A percentile compares a stretch with the other conserved stretches of the same genome.
Evolutionary conservation across 2,329 filamentous ascomycete species (phyloP).

Genomic region (Aspergillus aculeatus): DNA sequence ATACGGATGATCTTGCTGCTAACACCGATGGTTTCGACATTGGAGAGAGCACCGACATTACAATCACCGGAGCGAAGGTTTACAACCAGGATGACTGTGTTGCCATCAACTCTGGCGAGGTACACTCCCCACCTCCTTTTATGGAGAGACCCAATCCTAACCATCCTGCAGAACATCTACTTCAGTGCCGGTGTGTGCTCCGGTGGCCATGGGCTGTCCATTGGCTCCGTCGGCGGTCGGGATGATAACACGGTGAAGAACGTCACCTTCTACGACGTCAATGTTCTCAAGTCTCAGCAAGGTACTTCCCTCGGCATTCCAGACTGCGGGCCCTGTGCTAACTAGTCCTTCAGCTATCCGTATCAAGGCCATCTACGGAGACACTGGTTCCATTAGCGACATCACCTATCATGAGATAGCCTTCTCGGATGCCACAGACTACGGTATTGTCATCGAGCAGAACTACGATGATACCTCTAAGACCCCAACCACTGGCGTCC

Average conservation of each 20-base stretch:
- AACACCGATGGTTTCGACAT: constrained; percentile 53
- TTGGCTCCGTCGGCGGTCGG: constrained; percentile 59
- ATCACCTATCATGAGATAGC: constrained; percentile 24
- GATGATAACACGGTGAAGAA: constrained; percentile 54
- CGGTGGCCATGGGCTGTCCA: constrained; percentile 54
- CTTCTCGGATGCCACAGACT: not conserved
- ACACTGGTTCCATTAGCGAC: constrained; percentile 42
- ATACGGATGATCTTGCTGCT: constrained; percentile 40
- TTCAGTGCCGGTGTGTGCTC: constrained; percentile 32
- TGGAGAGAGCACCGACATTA: constrained; percentile 46
- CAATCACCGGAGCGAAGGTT: constrained; percentile 52
- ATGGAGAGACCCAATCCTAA: not conserved
- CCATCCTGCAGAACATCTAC: not conserved
- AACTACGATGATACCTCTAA: constrained; percentile 3
- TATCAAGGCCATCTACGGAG: constrained; percentile 56
- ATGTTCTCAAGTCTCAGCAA: constrained; percentile 54
- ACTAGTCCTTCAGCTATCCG: constrained; percentile 38
- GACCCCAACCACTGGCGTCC: not conserved
- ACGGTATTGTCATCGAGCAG: not conserved
- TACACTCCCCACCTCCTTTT: not conserved
- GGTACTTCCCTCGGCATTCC: constrained; percentile 30
- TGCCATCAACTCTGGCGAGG: constrained; percentile 57
- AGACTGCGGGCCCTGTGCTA: not conserved
- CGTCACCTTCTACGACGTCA: constrained; percentile 51
- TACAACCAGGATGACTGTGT: constrained; percentile 62